Percentiles rank a stretch among this genome's conserved stretches.
These are phyloP conservation scores for Rhizophora mangle DNA, from an alignment of 345 rosid genomes.

Conservation along the genomic window DNA sequence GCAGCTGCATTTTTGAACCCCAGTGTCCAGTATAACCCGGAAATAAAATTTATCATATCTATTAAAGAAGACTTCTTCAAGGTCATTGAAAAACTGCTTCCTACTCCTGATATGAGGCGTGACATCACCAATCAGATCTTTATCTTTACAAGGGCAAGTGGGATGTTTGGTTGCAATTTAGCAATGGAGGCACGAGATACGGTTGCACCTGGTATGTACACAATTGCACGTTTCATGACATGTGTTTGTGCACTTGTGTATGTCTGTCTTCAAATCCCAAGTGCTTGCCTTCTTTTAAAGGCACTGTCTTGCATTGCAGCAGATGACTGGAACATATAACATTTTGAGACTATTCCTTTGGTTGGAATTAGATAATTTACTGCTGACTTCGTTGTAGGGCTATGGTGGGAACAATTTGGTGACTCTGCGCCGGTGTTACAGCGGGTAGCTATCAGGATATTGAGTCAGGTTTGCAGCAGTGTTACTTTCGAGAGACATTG, in stretches of 20 bases:
- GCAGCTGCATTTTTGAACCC: constrained; percentile 89
- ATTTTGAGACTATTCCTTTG: background rate
- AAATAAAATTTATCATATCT: constrained; percentile 60
- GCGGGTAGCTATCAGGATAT: constrained; percentile 76
- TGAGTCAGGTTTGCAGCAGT: constrained; percentile 83
- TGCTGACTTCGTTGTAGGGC: constrained; percentile 40
- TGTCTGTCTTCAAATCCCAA: background rate
- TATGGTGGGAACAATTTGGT: constrained; percentile 97
- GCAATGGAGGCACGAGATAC: constrained; percentile 81
- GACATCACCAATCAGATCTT: constrained; percentile 76
- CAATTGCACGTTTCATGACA: background rate
- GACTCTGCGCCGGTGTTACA: constrained; percentile 84
- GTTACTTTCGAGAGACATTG: constrained; percentile 68
- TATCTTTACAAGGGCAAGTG: constrained; percentile 65
- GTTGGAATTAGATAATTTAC: constrained; percentile 6
- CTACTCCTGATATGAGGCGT: constrained; percentile 80
- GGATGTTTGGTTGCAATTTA: constrained; percentile 78
- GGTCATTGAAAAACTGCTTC: constrained; percentile 79
- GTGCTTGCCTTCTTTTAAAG: background rate
- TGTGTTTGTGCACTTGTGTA: background rate
- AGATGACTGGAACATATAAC: background rate
- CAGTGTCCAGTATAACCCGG: constrained; percentile 75
- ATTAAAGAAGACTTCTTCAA: constrained; percentile 81
- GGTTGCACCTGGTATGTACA: constrained; percentile 63
- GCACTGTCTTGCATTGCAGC: too few species aligned